These are phyloP conservation scores for Beauveria caledonica DNA, from an alignment of 2,329 filamentous ascomycete genomes.

Conservation along the genomic window DNA sequence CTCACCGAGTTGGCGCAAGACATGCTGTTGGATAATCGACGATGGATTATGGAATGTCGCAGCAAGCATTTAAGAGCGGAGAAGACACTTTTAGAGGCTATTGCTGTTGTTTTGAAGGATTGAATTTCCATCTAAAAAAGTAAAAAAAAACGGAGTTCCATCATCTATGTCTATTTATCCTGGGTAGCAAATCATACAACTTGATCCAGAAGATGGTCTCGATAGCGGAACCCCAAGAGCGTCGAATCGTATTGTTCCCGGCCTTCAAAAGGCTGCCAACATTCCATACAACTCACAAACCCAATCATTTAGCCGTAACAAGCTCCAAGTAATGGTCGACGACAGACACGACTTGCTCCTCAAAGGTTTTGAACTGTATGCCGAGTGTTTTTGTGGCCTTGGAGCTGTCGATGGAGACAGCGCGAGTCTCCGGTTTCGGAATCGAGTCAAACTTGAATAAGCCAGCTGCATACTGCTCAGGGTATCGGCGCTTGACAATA, in stretches of 20 bases:
- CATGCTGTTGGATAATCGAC: slow-evolving; percentile 2
- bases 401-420: slow-evolving; percentile 18
- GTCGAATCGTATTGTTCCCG: too few relatives aligned
- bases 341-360: slow-evolving; percentile 27
- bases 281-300: background rate
- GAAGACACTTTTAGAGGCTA: background rate
- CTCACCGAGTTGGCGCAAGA: background rate
- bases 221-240: too few relatives aligned
- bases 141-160: background rate
- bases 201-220: too few relatives aligned
- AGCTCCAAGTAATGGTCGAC: slow-evolving; percentile 27
- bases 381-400: slow-evolving; percentile 26
- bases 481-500: slow-evolving; percentile 26
- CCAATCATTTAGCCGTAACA: background rate
- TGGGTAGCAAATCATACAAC: background rate
- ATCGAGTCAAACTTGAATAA: slow-evolving; percentile 13
- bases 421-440: background rate
- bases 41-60: background rate
- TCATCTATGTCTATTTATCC: background rate
- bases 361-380: slow-evolving; percentile 23
- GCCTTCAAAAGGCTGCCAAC: too few relatives aligned
- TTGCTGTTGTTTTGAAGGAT: background rate
- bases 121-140: background rate
- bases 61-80: slow-evolving; percentile 1
- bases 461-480: slow-evolving; percentile 13